Conservation (phyloP, 768 basidiomycete genomes). For the Gymnopilus junonius region DNA sequence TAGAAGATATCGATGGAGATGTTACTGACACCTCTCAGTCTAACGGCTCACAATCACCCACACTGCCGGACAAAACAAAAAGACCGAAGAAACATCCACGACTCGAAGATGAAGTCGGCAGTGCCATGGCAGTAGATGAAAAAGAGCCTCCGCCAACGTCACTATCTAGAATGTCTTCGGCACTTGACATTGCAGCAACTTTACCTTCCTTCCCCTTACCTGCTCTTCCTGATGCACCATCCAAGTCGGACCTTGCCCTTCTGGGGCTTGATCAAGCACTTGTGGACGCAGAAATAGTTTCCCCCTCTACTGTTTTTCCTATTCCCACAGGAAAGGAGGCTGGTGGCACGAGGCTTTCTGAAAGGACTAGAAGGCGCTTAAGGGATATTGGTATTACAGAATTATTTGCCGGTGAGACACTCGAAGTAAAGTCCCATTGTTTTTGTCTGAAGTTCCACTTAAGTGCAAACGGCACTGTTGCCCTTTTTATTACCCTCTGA, state of each 20-base stretch:
- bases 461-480: conserved; percentile 89
- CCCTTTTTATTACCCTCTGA: conserved; percentile 73
- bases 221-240: conserved; percentile 66
- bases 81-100: conserved; percentile 14
- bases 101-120: conserved; percentile 10
- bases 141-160: not conserved
- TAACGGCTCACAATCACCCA: not conserved
- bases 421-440: not conserved
- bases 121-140: conserved; percentile 9
- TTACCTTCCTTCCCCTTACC: conserved; percentile 77
- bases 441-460: not conserved
- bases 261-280: conserved; percentile 82
- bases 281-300: conserved; percentile 69
- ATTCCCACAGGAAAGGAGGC: conserved; percentile 47
- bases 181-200: conserved; percentile 29
- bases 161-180: not conserved
- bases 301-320: conserved; percentile 50
- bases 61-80: conserved; percentile 2
- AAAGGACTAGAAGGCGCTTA: conserved; percentile 64
- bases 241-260: conserved; percentile 68
- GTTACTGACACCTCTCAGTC: not conserved
- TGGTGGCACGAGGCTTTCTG: conserved; percentile 55
- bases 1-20: conserved; percentile 3
- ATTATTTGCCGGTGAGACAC: conserved; percentile 80
- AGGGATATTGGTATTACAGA: conserved; percentile 81